Base-by-base conservation (phyloP, 768 basidiomycete species). In the Lactarius deliciosus region DNA sequence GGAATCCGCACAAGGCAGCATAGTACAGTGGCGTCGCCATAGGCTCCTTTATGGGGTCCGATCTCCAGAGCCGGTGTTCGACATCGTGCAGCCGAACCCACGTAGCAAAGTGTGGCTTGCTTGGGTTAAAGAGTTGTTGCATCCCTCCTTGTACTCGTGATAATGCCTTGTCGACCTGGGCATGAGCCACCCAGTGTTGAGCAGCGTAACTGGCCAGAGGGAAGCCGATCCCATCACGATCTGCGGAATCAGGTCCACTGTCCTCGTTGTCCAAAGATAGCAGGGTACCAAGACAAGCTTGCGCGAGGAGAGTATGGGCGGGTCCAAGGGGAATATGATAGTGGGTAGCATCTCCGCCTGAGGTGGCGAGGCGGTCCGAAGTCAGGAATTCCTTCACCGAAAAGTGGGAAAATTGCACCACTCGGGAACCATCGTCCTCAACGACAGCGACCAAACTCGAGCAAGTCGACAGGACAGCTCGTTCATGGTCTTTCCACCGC, bases 41-140 rank as follows among this genome's bases (percentile, higher is more conserved):
- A 5, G 25, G 25, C 5, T 53, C 50, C 11, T 3, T 7, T 9
- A 53, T 25, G 22, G n/a, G 36, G 43, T 20, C 2, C 11, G 9
- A 0, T 9, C 0, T 10, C 20, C 7, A 45, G 20, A 10, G 0
- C 9, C 8, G 0, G 43, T 45, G 8, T 18, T 45, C 20, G 0
- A 38, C 11, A n/a, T 45, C 43, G 43, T 45, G 9, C 43, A 45
- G 18, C 43, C 3, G 43, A 20, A 45, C 16, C 43, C 43, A 45
- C 20, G 43, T 20, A 10, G 20, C 1, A n/a, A 45, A 10, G 9
- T 45, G 43, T 9, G 43, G 20, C 20, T 45, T 45, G 43, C 9
- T 10, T 45, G 43, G 20, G 9, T 45, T 20, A 3, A 45, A 45
- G 9, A n/a, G 43, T 20, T 45, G 43, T n/a, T 45, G 20, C 43